Base-by-base conservation (phyloP, 306 rosid genomes). In the Cicer bijugum region DNA sequence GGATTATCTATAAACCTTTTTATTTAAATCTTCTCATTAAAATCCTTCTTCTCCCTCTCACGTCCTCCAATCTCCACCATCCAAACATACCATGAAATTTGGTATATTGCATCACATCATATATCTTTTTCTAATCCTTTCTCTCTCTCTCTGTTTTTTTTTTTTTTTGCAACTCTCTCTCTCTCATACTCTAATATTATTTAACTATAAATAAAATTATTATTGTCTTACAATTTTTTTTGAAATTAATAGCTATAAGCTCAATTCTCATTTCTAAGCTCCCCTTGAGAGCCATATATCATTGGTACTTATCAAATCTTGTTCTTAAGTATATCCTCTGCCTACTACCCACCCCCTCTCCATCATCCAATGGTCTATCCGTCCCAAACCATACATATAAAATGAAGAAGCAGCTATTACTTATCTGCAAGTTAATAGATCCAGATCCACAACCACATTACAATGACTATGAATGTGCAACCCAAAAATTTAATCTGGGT, bases 331-430 rank as follows among this genome's bases (percentile, higher is more conserved):
- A 60, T 48, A 48, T 61, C 44, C 50, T 47, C 42, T 47, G 39
- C 60, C 48, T 40, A 61, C 38, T 8, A 7, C 28, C 69, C 74
- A 15, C 43, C 53, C 17, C 10, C 46, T 43, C 48, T 44, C 58
- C 58, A 52, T n/a, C n/a, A 46, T 12, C 14, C 47, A 55, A 16
- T 56, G 28, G 20, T 46, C 28, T 65, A 45, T 72, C 16, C 67
- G 7, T 79, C 75, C 47, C 8, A 33, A 69, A n/a, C 33, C 42
- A 61, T 17, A 33, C 6, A 61, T 17, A 74, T 56, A 55, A 79
- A 79, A 28, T 44, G 78, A 73, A 55, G 64, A 72, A 65, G 53
- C 53, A 38, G 58, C 47, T 66, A 62, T 56, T n/a, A 59, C 46
- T 19, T 20, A 17, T 74, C 40, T 73, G 16, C 28, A 47, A 39